Conservation (phyloP, 306 rosid genomes). For the Dryas drummondii region DNA sequence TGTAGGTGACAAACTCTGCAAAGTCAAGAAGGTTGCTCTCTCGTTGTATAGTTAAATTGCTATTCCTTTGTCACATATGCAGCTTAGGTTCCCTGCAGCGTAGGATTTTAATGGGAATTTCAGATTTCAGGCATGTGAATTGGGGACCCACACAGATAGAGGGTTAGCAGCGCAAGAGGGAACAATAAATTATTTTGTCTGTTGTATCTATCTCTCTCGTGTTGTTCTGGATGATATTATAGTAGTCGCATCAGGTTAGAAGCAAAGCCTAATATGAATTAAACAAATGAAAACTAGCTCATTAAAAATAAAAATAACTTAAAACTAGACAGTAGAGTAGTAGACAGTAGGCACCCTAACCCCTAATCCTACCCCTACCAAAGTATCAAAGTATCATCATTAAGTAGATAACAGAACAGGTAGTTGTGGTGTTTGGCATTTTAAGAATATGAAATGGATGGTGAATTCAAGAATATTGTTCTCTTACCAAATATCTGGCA, state of each 20-base stretch:
- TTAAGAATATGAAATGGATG: too few species aligned
- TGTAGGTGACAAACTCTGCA: conserved; percentile 36
- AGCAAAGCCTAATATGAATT: neutral
- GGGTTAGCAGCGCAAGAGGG: neutral
- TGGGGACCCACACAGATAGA: conserved; percentile 24
- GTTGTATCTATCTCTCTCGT: neutral
- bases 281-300: neutral
- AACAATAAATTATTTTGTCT: neutral
- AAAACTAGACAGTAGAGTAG: neutral
- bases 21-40: conserved; percentile 37
- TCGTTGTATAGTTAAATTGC: conserved; percentile 7
- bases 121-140: conserved; percentile 48
- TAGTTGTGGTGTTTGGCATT: too few species aligned
- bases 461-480: too few species aligned
- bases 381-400: neutral
- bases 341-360: neutral
- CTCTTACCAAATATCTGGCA: too few species aligned
- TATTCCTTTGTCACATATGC: conserved; percentile 27
- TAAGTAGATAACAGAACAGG: neutral
- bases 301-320: neutral
- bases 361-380: neutral
- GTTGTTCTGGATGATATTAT: neutral
- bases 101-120: conserved; percentile 31
- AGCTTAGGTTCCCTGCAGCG: conserved; percentile 21
- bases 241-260: neutral